Evolutionary conservation across 2,329 filamentous ascomycete genomes (phyloP), one percentile per base, ranked within the genome.

Genomic region (Fonsecaea pugnacius): DNA sequence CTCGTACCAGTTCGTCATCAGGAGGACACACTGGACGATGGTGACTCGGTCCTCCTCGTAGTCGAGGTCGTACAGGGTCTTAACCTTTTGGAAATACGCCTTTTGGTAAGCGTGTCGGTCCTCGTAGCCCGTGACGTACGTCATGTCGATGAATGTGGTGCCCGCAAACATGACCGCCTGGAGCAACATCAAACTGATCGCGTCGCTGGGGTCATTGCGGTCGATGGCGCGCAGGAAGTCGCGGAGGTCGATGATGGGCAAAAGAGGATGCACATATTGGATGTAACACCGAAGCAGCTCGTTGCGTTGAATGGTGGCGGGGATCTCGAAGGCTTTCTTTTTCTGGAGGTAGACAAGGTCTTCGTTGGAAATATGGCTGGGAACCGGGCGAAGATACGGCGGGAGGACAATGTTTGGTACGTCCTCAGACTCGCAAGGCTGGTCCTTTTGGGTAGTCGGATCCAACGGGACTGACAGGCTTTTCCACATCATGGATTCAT

Each of bases 1-100:
- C 78, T 96, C 92, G 75, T 96, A 97, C 90, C 93, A 97, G 76
- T 96, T 96, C 3, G 92, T 96, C 90, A 97, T 92, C 63, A 97
- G 83, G n/a, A 97, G 82, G 24, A 96, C 82, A 3, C 91, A 89
- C 77, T 97, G 94, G 14, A 96, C 91, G 24, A 96, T 84, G 21
- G 92, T 87, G 64, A 96, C 88, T 58, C 92, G 90, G 75, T 97
- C 92, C 52, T 88, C 87, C 77, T 97, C 93, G 76, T 95, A 95
- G 76, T 97, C 93, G 70, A 96, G 95, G 75, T 97, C 93, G 77
- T 97, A 96, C 12, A 97, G 84, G 3, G 94, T 83, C 91, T 69
- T 60, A 21, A 58, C 55, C 43, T 48, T 92, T 70, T 91, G 88
- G 77, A 96, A 97, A 75, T 96, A 96, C 8, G 89, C 86, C 73